Base-by-base conservation (phyloP, 805 yeast species). In the Kodamaea hsintzibuensis region DNA sequence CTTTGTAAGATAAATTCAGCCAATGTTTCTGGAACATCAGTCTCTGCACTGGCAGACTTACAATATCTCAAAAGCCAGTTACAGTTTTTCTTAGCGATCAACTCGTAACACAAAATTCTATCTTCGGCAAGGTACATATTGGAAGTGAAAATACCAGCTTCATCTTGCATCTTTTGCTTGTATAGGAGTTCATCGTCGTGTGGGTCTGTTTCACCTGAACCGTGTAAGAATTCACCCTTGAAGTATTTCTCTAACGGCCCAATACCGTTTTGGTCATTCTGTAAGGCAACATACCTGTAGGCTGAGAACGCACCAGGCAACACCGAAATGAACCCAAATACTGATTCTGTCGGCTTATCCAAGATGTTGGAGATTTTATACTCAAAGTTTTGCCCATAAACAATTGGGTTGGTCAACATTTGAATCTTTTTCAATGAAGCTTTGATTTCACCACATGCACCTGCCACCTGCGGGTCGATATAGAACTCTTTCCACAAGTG, bases 51-150 rank as follows among this genome's bases (percentile, higher is more conserved):
- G 13, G 88, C 84, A 49, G 80, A 78, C 62, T 83, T 83, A 62
- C 85, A 83, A 63, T 84, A 84, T 19, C 86, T 69, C 59, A 84
- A 76, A 55, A 83, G 79, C 89, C 89, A 84, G 51, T 80, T 74
- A 59, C 81, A 77, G 9, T 77, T 78, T 38, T 71, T 70, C 63
- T 84, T 84, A 52, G 86, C 85, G 14, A 82, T 83, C 51, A 84
- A 78, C 60, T 84, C 89, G 62, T 81, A 82, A 68, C 89, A 84
- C 56, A 84, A 72, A 59, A 84, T 84, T 61, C 89, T 81, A 62
- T 84, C 89, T 67, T 84, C 89, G 53, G 89, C 89, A 59, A 84
- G 70, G 62, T 84, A 84, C 89, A 84, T 84, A 64, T 84, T 84
- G 54, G 84, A 83, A 19, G 85, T 81, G 72, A 84, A 84, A 58